These are phyloP conservation scores for Lycium ferocissimum DNA, from an alignment of 257 asterid species.

Conservation along the genomic window DNA sequence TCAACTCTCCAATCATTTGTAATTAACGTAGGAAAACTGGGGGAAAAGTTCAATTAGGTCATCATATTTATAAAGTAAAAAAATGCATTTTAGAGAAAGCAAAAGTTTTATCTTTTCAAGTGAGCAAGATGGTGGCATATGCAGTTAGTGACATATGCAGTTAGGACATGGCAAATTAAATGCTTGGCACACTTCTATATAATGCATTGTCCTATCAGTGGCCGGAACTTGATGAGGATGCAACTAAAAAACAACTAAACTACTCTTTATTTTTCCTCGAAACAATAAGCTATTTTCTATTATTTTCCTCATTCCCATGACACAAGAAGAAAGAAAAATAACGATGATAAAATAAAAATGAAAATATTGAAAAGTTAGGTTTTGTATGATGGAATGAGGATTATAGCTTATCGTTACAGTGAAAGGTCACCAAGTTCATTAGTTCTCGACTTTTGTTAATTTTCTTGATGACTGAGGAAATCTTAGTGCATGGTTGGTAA, in stretches of 20 bases:
- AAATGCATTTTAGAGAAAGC: background rate
- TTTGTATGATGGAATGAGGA: slow-evolving; percentile 9
- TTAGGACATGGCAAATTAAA: slow-evolving; percentile 31
- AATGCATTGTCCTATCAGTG: slow-evolving; percentile 18
- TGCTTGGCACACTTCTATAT: background rate
- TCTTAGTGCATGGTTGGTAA: slow-evolving; percentile 30
- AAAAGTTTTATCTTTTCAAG: background rate
- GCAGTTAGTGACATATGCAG: slow-evolving; percentile 33
- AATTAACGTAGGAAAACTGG: background rate
- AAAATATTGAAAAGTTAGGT: slow-evolving; percentile 27
- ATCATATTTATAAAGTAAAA: background rate
- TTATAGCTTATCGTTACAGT: slow-evolving; percentile 10
- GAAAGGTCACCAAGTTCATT: slow-evolving; percentile 27
- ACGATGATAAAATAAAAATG: background rate
- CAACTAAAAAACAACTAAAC: slow-evolving; percentile 18
- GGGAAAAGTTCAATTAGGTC: background rate
- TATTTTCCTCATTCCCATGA: background rate
- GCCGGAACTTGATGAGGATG: slow-evolving; percentile 39
- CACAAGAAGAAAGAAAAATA: background rate
- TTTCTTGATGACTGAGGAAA: slow-evolving; percentile 16
- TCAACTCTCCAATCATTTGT: slow-evolving; percentile 6
- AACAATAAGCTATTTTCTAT: background rate
- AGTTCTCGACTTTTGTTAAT: slow-evolving; percentile 5
- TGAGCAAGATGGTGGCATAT: slow-evolving; percentile 24
- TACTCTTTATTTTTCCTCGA: background rate